Conservation (phyloP, 2,329 filamentous ascomycete species). For the Diaporthe vexans region DNA sequence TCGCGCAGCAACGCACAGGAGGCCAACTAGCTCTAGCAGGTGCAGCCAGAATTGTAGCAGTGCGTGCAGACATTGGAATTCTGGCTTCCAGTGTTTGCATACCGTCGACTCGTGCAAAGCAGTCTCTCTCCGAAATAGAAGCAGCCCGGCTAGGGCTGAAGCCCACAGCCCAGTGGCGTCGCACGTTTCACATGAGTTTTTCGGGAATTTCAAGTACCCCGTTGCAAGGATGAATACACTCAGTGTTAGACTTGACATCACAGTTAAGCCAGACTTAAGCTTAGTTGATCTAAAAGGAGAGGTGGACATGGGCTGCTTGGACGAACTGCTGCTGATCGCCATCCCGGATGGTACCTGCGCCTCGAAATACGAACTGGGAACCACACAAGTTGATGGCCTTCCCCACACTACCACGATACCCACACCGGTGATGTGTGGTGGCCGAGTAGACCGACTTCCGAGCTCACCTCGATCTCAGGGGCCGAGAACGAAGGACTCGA, state of each 20-base stretch:
- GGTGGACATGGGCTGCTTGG: background rate
- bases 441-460: constrained; percentile 22
- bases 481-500: background rate
- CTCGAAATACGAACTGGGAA: constrained; percentile 17
- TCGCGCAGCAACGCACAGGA: background rate
- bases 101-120: background rate
- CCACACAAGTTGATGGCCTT: constrained; percentile 24
- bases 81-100: too few relatives aligned
- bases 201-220: constrained; percentile 5
- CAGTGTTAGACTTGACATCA: constrained; percentile 30
- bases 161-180: background rate
- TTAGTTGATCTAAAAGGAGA: constrained; percentile 33
- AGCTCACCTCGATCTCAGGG: constrained; percentile 30
- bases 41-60: background rate
- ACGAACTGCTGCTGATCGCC: constrained; percentile 18
- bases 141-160: constrained; percentile 3
- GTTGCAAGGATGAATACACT: background rate
- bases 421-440: constrained; percentile 22
- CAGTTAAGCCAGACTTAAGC: constrained; percentile 33
- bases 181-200: background rate
- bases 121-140: background rate
- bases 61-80: background rate
- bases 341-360: constrained; percentile 21
- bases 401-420: constrained; percentile 7
- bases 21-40: background rate